Base-by-base conservation (phyloP, 768 basidiomycete genomes). In the Agaricus blazei region DNA sequence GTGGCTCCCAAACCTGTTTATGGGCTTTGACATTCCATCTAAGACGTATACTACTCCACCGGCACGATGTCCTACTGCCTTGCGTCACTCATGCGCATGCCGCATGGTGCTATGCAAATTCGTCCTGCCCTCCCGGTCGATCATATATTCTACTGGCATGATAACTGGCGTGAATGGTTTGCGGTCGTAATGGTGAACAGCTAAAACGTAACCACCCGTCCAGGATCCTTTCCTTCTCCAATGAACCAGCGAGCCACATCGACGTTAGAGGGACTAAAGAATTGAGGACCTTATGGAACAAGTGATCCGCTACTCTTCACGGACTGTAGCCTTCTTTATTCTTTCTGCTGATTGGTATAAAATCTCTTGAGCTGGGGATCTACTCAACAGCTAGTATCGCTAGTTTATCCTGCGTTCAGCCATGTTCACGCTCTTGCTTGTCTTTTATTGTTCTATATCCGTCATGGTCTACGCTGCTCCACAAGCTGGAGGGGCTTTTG, bases 171-270 rank as follows among this genome's bases (percentile, higher is more conserved):
- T 41, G 40, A 41, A 14, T 41, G 40, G 14, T 44, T 27, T 28
- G 38, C 51, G 27, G 27, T 29, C 27, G 28, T 15, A 37, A 23
- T 28, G 4, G 51, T 43, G 42, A 24, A 44, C 26, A 28, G 11
- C 11, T 12, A n/a, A 44, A 37, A 52, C 29, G 43, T 36, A 44
- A 52, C 34, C 9, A 52, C 43, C 51, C 51, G 44, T 45, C 43
- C 31, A 34, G n/a, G 43, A 29, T 34, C 12, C 34, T 34, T 34
- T 8, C 34, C 34, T 34, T 9, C 31, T 5, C 9, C 9, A 4
- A 1, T n/a, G 6, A 29, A 24, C 51, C 34, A 5, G 23, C 27
- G 15, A 44, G 19, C 42, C 34, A 51, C 27, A 15, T 44, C 29
- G 43, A 52, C 50, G 50, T 51, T 42, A 23, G 24, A 50, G 29